Evolutionary conservation across 2,329 filamentous ascomycete genomes (phyloP).

Genomic region (Penicillium sp.): DNA sequence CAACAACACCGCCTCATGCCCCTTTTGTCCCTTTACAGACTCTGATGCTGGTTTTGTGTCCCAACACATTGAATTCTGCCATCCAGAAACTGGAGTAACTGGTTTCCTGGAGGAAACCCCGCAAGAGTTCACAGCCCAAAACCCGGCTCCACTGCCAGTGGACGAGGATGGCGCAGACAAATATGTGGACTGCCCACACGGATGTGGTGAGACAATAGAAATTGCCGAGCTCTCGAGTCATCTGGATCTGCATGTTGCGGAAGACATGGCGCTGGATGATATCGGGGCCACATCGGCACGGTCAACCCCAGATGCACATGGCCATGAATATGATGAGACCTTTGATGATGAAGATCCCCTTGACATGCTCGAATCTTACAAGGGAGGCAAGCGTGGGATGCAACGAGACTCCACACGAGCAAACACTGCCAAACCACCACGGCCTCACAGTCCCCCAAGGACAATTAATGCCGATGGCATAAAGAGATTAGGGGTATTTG

Average conservation of each 20-base stretch:
- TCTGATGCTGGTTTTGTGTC: slow-evolving; percentile 37
- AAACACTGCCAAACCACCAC: slow-evolving; percentile 12
- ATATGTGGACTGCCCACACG: slow-evolving; percentile 56
- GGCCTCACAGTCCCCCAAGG: slow-evolving; percentile 14
- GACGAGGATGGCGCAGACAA: slow-evolving; percentile 16
- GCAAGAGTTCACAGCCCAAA: neutral
- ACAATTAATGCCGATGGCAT: slow-evolving; percentile 15
- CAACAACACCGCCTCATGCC: slow-evolving; percentile 32
- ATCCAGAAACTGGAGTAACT: slow-evolving; percentile 39
- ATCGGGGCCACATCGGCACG: slow-evolving; percentile 10
- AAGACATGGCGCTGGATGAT: slow-evolving; percentile 45
- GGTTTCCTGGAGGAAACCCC: slow-evolving; percentile 16
- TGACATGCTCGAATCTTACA: neutral
- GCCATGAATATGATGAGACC: slow-evolving; percentile 5
- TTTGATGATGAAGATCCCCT: slow-evolving; percentile 12
- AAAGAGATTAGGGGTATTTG: slow-evolving; percentile 31
- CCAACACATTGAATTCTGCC: slow-evolving; percentile 45
- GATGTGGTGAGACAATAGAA: slow-evolving; percentile 59
- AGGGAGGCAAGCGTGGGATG: slow-evolving; percentile 14
- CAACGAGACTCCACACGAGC: slow-evolving; percentile 11
- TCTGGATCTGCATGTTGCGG: slow-evolving; percentile 57
- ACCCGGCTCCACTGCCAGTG: neutral
- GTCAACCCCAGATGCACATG: neutral
- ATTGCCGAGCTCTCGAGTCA: slow-evolving; percentile 56
- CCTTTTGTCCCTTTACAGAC: slow-evolving; percentile 46